Base-by-base conservation (phyloP, 441 rosid species). In the Adansonia rubrostipa region DNA sequence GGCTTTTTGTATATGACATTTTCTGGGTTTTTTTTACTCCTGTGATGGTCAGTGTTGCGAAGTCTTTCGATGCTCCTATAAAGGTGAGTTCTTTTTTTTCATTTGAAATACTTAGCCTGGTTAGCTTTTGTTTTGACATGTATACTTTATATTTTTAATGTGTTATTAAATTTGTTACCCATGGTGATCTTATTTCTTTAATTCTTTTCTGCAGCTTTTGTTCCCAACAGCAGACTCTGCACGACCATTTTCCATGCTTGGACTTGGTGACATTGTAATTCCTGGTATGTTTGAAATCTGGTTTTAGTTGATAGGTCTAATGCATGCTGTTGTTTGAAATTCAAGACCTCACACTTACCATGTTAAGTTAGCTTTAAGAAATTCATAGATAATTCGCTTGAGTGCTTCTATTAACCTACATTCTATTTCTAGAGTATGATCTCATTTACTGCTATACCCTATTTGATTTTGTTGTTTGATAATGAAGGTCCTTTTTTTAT, bases 261-360 rank as follows among this genome's bases (percentile, higher is more conserved):
- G 98, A 36, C 99, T 96, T 85, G 99, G 99, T 80, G 99, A 94
- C 77, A 94, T 96, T 86, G 99, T 96, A 79, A 94, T 96, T 71
- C 99, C 99, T 9, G 99, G 98, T 94, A 88, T 53, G 81, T 72
- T 57, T 17, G 24, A 40, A 50, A 71, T 70, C 24, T 6, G 14
- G 47, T 48, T 51, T 67, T 79, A 22, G 66, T 63, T 80, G 66
- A 7, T 28, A 87, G 84, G 90, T 87, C 4, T 85, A 85, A 78
- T 82, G 81, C 19, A 17, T 77, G 22, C 60, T 56, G 60, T 56
- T 15, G 20, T n/a, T 33, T 62, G 44, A 28, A 28, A 62, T 62
- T 62, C 3, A 13, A 62, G 67, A 24, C 28, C 28, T 24, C 28
- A 24, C 28, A 3, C 36, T 33, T 3, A 33, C 36, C 36, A 33